phyloP scores from a whole-genome alignment of 2,329 filamentous ascomycete genomes.

The Stachybotrys chartarum region DNA sequence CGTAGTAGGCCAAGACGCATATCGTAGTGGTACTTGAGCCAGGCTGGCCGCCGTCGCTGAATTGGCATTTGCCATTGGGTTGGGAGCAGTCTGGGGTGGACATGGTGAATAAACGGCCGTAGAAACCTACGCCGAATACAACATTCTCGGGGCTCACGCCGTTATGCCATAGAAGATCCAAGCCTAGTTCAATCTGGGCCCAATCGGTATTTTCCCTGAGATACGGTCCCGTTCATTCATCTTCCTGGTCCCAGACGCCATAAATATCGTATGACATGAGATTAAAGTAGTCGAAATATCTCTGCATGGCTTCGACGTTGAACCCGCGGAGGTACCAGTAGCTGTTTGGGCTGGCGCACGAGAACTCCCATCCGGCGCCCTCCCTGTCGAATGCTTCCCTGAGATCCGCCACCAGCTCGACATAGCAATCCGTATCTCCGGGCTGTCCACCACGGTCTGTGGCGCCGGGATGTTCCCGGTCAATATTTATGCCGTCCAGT shows the following conservation, averaged over 20 bases:
- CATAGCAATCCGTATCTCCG: constrained; percentile 1
- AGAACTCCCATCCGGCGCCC: constrained; percentile 2
- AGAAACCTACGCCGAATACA: not conserved
- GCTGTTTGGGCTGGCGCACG: not conserved
- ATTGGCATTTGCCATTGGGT: not conserved
- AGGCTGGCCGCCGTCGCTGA: not conserved
- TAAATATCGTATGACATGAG: constrained; percentile 7
- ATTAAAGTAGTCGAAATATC: constrained; percentile 23
- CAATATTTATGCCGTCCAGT: not conserved
- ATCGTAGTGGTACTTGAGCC: not conserved
- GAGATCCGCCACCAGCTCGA: constrained; percentile 1
- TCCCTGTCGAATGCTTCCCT: not conserved
- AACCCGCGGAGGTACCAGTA: constrained; percentile 9
- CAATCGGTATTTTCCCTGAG: not conserved
- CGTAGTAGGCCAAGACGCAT: not conserved
- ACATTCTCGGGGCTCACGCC: not conserved
- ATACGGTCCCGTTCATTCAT: not conserved
- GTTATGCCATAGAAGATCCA: not conserved
- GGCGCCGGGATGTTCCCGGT: not conserved
- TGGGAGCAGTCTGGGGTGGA: not conserved
- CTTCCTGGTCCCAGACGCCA: not conserved
- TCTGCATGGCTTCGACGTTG: constrained; percentile 2
- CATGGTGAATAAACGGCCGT: not conserved
- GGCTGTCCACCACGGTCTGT: constrained; percentile 1
- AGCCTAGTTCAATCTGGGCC: not conserved